Base-by-base conservation (phyloP, 2,329 filamentous ascomycete genomes). In the Paecilomyces niveus region DNA sequence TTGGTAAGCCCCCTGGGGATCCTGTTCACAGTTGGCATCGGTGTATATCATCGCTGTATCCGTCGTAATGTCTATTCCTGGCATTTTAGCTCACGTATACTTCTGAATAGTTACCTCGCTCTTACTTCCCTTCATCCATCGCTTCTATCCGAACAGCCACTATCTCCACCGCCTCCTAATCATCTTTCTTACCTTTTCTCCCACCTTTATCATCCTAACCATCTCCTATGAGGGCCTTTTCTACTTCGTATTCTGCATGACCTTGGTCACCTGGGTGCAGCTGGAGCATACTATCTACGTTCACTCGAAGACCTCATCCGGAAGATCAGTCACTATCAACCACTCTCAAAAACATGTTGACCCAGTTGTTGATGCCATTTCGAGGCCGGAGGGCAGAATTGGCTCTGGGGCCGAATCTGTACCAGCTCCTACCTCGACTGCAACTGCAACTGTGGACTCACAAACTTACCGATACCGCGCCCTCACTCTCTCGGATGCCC, bases 181-280 rank as follows among this genome's bases (percentile, higher is more conserved):
- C 65, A 86, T 97, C 57, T 99, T 97, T 77, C 81, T 99, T 54
- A 89, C 92, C 4, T 97, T 95, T 71, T 89, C 93, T 0, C 94
- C 94, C 0, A 89, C 89, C 1, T 99, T 97, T 74, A 89, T 99
- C 70, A 93, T 99, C 68, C 84, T 99, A 55, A 96, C 92, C 7
- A 97, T 97, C 66, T 97, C 93, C 0, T 99, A 96, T 76, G 94
- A 99, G 74, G 93, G 93, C 0, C 81, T 99, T 1, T 99, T 99
- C 74, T 99, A 97, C 74, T 85, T 97, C 60, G 86, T 88, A 10
- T 99, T 97, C 74, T 92, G 87, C 68, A 79, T 89, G 57, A 89
- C 88, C 22, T 78, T 99, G 4, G 81, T 96, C 55, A 86, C 87
- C 57, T 99, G 94, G 94, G 90, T 97, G 33, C 86, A 87, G n/a